Evolutionary conservation across 495 filamentous ascomycete genomes (phyloP), one percentile per base, ranked within the genome.

Genomic region (Penicillium odoratum): DNA sequence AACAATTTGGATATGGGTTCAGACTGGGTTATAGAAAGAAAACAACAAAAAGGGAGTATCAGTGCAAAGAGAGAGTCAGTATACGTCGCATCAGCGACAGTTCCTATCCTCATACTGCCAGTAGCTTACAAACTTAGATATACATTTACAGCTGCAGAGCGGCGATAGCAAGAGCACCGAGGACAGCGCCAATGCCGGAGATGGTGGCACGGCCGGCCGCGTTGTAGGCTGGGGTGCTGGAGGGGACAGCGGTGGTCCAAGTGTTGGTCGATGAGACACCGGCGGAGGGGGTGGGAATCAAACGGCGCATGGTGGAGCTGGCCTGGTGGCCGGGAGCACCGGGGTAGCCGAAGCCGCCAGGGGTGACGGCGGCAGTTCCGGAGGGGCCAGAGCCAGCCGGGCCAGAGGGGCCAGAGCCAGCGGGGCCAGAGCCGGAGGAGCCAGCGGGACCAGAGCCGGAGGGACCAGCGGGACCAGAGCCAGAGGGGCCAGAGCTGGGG

Each of bases 131-230:
- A 26, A 6, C 42, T 18, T 45, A 11, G 42, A 45, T 25, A 45
- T 1, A 10, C 26, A 55, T 42, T 70, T 66, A 70, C 49, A 70
- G 33, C 56, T 68, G 63, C 57, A 71, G 60, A 38, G 59, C 64
- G 49, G 57, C 49, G 28, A 58, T 56, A 47, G 46, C 54, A 33
- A 69, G 21, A 45, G 64, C 64, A 48, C 66, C 68, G 33, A 71
- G 57, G 36, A 58, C 57, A 6, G 64, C 59, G 6, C 61, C 64
- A n/a, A 64, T 26, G 25, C 61, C 64, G 50, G 68, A 71, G 31
- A 71, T 48, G 34, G 64, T 65, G 46, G 67, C 51, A 31, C 63
- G 68, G 47, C 66, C 66, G 34, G 68, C 68, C 4, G 66, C 68
- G 61, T 69, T 69, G 59, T 58, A 69, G 8, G 57, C 42, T 55